Base-by-base conservation (phyloP, 805 yeast genomes). In the Metschnikowia lachancei region DNA sequence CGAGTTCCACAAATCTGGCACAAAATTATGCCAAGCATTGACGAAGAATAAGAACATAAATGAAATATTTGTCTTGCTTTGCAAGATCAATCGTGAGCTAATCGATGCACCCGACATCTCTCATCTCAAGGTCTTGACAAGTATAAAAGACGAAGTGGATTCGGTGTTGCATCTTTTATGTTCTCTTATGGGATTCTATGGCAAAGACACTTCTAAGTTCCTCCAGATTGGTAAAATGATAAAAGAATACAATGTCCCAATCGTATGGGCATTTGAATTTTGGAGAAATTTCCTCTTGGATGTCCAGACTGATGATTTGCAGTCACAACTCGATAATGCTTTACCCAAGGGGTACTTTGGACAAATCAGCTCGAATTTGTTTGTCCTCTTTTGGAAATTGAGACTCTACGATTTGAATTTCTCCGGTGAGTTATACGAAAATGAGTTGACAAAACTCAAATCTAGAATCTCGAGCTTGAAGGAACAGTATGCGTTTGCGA, bases 201-300 rank as follows among this genome's bases (percentile, higher is more conserved):
- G 78, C 7, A 54, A 63, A 2, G 50, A 65, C 43, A 57, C 66
- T 8, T 28, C 51, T 3, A 3, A 31, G n/a, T 64, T 84, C 53
- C 44, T 74, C 1, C 59, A 80, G 0, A 59, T 80, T 17, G 62
- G 63, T 11, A 67, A 65, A 3, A 64, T 85, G 32, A 57, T 72
- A 2, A 52, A 58, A 2, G 61, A 70, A 1, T 81, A 72, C 51
- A 66, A 71, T 1, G 67, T 85, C 8, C 70, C 79, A 3, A 63
- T 78, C 0, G 73, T 75, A 16, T 84, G 92, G 88, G 82, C 82
- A 0, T 88, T 87, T 65, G 87, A 83, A 51, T 58, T 88, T 2
- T 89, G 96, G 95, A 75, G 97, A 60, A 59, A 62, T 52, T 66
- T 59, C 49, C 73, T 62, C 62, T 64, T 54, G 24, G 64, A 37